Base-by-base conservation (phyloP, 2,329 filamentous ascomycete genomes). In the Aspergillus costaricaensis region DNA sequence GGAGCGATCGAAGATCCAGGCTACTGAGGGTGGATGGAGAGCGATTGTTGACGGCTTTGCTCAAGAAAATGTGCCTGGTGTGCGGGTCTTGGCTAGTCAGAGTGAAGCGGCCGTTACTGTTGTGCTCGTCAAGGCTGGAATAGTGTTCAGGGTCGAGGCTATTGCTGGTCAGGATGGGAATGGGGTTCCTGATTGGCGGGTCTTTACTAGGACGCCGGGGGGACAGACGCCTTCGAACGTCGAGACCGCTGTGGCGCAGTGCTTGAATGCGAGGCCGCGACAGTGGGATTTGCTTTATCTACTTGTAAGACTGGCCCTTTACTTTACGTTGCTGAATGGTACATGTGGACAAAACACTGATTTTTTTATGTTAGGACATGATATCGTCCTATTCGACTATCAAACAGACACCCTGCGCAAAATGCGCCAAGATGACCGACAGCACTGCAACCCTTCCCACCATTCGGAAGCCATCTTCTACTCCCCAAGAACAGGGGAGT, bases 321-420 rank as follows among this genome's bases (percentile, higher is more conserved):
- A n/a, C n/a, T 2, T 2, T 43, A 43, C 39, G 39, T 4, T 43
- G 7, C 2, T 19, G 0, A 4, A 2, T 30, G 27, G 27, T 15
- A 14, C 15, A 6, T 36, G 32, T 30, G 32, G 5, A 15, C 12
- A 14, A 36, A 14, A 36, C 5, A 14, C 32, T 36, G 32, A 36
- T 0, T 14, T 36, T 3, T 2, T 36, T 3, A 36, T 36, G 4
- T 10, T 50, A 80, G 78, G 75, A 79, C 54, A 78, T 79, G 72
- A 75, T 79, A 9, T 68, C 73, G 27, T 77, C 78, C 19, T 80
- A 79, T 63, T 64, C 72, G 12, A 71, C 77, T 58, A 68, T 80
- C 60, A 79, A 76, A 49, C 70, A 73, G 30, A 75, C 70, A 2
- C 68, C 73, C 15, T 80, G 78, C 58, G 60, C 67, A 3, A 77